These are phyloP conservation scores for Theileria luwenshuni DNA, from an alignment of 169 alveolate genomes.

Conservation along the genomic window DNA sequence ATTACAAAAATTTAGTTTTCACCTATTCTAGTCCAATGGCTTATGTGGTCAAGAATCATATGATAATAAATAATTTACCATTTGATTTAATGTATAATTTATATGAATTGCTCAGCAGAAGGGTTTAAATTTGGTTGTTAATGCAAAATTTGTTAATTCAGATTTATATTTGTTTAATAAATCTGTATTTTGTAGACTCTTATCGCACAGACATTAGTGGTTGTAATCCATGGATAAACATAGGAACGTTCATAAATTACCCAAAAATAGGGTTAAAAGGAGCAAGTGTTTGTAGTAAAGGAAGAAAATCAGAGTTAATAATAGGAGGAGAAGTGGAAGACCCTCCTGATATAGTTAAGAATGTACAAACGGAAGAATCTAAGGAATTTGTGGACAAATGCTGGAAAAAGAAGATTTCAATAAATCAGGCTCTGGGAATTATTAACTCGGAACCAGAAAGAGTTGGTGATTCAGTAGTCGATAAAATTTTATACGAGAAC, in stretches of 20 bases:
- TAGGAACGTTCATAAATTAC: not conserved
- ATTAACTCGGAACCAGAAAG: constrained; percentile 17
- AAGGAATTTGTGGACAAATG: constrained; percentile 32
- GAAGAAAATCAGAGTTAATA: constrained; percentile 1
- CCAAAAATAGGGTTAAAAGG: not conserved
- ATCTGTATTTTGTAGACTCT: not conserved
- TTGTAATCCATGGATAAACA: not conserved
- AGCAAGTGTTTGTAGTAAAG: not conserved
- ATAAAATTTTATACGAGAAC: constrained; percentile 41
- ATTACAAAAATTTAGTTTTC: no score
- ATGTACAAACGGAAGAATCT: constrained; percentile 42
- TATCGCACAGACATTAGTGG: not conserved
- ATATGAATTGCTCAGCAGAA: no score
- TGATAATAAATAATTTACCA: no score
- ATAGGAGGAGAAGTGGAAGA: constrained; percentile 60
- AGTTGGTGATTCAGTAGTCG: constrained; percentile 34
- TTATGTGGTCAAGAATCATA: no score
- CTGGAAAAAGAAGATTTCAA: constrained; percentile 40
- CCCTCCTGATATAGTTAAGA: constrained; percentile 47
- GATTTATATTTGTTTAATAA: not conserved
- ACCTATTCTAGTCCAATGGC: no score
- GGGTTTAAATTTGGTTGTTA: no score
- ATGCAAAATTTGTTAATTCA: not conserved
- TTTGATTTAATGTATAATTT: no score
- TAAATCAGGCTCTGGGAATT: constrained; percentile 39